Conservation (phyloP, 768 basidiomycete species). For the Hericium alpestre region DNA sequence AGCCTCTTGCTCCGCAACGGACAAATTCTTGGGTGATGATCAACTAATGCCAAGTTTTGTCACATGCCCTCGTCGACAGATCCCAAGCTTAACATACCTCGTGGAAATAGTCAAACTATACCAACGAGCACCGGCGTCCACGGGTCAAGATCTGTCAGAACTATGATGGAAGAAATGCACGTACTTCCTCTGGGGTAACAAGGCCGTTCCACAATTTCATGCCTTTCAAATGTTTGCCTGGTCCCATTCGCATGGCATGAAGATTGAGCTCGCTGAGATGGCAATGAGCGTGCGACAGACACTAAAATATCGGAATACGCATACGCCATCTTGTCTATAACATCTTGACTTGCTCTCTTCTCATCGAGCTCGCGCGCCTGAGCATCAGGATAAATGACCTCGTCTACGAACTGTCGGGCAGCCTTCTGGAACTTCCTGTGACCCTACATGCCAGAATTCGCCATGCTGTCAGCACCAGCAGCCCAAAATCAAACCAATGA, state of each 20-base stretch:
- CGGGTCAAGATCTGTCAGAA: neutral
- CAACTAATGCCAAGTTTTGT: slow-evolving; percentile 29
- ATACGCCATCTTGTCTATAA: slow-evolving; percentile 77
- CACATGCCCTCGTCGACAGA: too few relatives aligned
- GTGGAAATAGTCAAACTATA: slow-evolving; percentile 79
- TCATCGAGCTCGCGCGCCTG: slow-evolving; percentile 74
- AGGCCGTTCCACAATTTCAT: slow-evolving; percentile 62
- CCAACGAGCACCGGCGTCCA: neutral
- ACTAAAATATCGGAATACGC: slow-evolving; percentile 16
- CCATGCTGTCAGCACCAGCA: neutral
- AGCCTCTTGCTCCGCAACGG: slow-evolving; percentile 63
- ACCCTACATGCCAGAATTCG: slow-evolving; percentile 27
- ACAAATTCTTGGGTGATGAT: slow-evolving; percentile 72
- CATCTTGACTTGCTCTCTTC: slow-evolving; percentile 70
- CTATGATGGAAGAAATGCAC: slow-evolving; percentile 6
- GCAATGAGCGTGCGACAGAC: neutral
- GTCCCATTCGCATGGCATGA: slow-evolving; percentile 88
- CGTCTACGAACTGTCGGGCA: slow-evolving; percentile 58
- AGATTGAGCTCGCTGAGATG: slow-evolving; percentile 50
- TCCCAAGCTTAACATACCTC: slow-evolving; percentile 29
- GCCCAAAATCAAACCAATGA: neutral
- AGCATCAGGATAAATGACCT: slow-evolving; percentile 42
- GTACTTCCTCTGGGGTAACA: slow-evolving; percentile 65
- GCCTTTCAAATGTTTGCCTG: slow-evolving; percentile 80
- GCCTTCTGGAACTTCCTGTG: slow-evolving; percentile 53